phyloP scores from a whole-genome alignment of 257 asterid species.

The Cruciata laevipes region DNA sequence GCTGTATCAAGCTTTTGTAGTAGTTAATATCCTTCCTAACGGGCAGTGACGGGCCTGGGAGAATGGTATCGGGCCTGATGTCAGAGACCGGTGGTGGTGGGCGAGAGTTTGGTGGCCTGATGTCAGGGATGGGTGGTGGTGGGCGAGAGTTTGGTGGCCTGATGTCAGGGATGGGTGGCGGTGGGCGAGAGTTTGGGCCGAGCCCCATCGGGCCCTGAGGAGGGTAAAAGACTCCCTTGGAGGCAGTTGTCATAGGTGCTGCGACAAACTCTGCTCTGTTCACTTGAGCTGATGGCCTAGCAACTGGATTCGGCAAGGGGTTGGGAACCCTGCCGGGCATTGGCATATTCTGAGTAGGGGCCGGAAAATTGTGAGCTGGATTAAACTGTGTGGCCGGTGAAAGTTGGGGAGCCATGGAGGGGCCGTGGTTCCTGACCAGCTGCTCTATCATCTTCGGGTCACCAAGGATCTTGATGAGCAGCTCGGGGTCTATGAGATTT shows the following conservation, averaged over 20 bases:
- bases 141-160: slow-evolving; percentile 6
- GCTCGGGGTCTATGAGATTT: slow-evolving; percentile 46
- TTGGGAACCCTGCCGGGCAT: slow-evolving; percentile 19
- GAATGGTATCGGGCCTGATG: slow-evolving; percentile 12
- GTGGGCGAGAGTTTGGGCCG: slow-evolving; percentile 28
- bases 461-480: slow-evolving; percentile 60
- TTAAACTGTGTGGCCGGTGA: slow-evolving; percentile 17
- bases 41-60: slow-evolving; percentile 24
- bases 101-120: too few relatives aligned
- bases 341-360: slow-evolving; percentile 19
- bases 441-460: slow-evolving; percentile 70
- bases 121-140: slow-evolving; percentile 29
- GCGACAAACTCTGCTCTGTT: slow-evolving; percentile 30
- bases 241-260: slow-evolving; percentile 25
- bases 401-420: slow-evolving; percentile 23
- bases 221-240: slow-evolving; percentile 40
- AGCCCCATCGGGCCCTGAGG: slow-evolving; percentile 30
- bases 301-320: slow-evolving; percentile 19
- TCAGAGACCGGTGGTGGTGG: slow-evolving; percentile 28
- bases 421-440: slow-evolving; percentile 40
- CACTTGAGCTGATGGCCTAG: slow-evolving; percentile 25
- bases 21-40: slow-evolving; percentile 60
- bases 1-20: slow-evolving; percentile 80
- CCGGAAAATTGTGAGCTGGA: slow-evolving; percentile 16
- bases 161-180: slow-evolving; percentile 22